Conservation (phyloP, 106 monocot species). For the Dendrobium chrysotoxum region DNA sequence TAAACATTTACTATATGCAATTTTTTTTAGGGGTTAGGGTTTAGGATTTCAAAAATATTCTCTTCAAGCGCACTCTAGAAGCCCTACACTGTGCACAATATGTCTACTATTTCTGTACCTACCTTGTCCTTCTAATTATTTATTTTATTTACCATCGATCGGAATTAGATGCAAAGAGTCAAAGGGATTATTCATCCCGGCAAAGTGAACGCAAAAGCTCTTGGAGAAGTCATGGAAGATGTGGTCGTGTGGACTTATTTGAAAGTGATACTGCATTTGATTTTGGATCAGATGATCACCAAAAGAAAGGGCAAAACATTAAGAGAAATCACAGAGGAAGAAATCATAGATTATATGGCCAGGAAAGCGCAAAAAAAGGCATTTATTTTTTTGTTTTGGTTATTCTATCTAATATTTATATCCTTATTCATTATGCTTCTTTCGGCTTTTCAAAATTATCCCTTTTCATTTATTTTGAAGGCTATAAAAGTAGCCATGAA, state of each 20-base stretch:
- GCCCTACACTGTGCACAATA: too few relatives aligned
- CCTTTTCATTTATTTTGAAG: conserved; percentile 19
- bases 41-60: too few relatives aligned
- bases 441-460: background rate
- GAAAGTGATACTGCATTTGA: background rate
- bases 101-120: too few relatives aligned
- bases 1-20: too few relatives aligned
- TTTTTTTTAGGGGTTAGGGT: too few relatives aligned
- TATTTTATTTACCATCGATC: too few relatives aligned
- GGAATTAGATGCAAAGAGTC: too few relatives aligned
- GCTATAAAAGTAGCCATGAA: conserved; percentile 78
- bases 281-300: conserved; percentile 19
- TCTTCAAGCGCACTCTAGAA: too few relatives aligned
- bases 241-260: background rate
- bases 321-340: conserved; percentile 39
- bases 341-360: conserved; percentile 61
- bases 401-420: background rate
- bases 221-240: background rate
- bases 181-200: too few relatives aligned
- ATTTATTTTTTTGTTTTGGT: background rate
- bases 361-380: conserved; percentile 87
- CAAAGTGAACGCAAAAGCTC: background rate
- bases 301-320: conserved; percentile 8
- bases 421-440: conserved; percentile 1
- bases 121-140: too few relatives aligned